These are phyloP conservation scores for Mycena vitilis DNA, from an alignment of 768 basidiomycete genomes.

Conservation along the genomic window DNA sequence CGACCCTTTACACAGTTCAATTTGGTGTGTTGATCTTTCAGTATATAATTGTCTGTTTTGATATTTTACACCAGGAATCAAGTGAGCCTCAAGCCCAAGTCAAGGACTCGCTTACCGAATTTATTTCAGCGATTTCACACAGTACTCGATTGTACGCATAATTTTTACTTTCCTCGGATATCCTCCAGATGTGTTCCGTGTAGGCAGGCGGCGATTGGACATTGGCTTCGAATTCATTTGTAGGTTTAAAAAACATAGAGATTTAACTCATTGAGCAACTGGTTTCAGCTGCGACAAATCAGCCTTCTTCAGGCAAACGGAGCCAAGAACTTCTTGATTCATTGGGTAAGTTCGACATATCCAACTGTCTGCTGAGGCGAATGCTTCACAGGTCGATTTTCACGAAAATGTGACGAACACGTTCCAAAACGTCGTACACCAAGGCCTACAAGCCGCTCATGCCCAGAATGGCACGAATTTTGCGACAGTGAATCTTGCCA, in stretches of 20 bases:
- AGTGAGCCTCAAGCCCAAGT: constrained; percentile 13
- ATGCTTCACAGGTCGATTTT: constrained; percentile 26
- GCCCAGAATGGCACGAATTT: constrained; percentile 38
- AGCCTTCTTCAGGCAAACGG: constrained; percentile 35
- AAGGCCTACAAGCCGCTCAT: constrained; percentile 31
- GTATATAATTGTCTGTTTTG: neutral
- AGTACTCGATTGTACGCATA: constrained; percentile 18
- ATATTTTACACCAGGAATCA: constrained; percentile 25
- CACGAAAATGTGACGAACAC: constrained; percentile 26
- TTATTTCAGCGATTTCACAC: constrained; percentile 26
- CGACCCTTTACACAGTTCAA: constrained; percentile 36
- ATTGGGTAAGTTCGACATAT: constrained; percentile 24
- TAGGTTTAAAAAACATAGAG: neutral
- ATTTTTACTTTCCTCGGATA: neutral
- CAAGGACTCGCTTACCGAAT: neutral
- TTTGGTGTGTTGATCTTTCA: constrained; percentile 27
- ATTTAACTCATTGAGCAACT: neutral
- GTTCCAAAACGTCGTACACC: constrained; percentile 32
- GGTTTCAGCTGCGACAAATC: constrained; percentile 30
- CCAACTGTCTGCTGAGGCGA: neutral
- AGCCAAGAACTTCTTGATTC: constrained; percentile 37
- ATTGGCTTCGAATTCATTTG: constrained; percentile 27
- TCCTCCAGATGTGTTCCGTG: neutral
- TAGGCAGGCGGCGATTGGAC: constrained; percentile 36
- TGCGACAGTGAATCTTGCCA: constrained; percentile 32